A percentile compares a stretch with the other conserved stretches of the same genome.
These are phyloP conservation scores for Apiotrichum mycotoxinovorans DNA, from an alignment of 1,284 basidiomycete genomes.

Conservation along the genomic window DNA sequence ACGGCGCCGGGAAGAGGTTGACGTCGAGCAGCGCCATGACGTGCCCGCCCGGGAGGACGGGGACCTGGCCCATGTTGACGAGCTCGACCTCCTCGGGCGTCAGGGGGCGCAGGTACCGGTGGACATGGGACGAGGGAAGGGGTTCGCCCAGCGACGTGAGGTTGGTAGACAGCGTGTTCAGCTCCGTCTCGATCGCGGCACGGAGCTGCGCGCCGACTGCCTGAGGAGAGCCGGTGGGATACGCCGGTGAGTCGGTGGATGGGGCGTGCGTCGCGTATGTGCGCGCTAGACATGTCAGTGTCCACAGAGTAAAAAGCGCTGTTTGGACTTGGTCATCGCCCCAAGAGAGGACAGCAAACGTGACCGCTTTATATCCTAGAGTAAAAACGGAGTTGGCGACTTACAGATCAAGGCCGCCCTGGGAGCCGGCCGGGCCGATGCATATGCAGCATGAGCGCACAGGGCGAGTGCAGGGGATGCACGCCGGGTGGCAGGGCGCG, in stretches of 20 bases:
- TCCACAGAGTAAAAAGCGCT: too few relatives aligned
- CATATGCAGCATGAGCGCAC: too few relatives aligned
- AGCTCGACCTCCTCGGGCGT: constrained; percentile 13
- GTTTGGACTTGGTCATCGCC: too few relatives aligned
- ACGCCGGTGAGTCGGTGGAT: not conserved
- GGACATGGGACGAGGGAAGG: not conserved
- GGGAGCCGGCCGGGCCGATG: too few relatives aligned
- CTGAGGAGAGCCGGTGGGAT: not conserved
- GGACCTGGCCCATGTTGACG: constrained; percentile 22
- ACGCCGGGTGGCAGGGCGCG: too few relatives aligned
- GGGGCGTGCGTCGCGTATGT: not conserved
- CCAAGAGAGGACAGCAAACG: too few relatives aligned
- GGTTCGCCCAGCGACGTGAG: not conserved
- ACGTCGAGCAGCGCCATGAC: constrained; percentile 17
- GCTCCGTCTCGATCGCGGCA: constrained; percentile 7
- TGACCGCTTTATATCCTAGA: too few relatives aligned
- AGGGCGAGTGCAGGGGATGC: too few relatives aligned
- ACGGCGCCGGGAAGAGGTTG: not conserved
- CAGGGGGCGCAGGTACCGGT: constrained; percentile 9
- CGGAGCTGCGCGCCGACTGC: constrained; percentile 9
- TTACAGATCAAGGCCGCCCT: too few relatives aligned
- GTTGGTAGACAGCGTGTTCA: not conserved
- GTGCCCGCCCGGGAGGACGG: constrained; percentile 4
- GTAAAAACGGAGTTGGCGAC: too few relatives aligned
- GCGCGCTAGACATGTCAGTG: not conserved